Conservation (phyloP, 192 early-diverging fungal species). For the Entomortierella beljakovae region DNA sequence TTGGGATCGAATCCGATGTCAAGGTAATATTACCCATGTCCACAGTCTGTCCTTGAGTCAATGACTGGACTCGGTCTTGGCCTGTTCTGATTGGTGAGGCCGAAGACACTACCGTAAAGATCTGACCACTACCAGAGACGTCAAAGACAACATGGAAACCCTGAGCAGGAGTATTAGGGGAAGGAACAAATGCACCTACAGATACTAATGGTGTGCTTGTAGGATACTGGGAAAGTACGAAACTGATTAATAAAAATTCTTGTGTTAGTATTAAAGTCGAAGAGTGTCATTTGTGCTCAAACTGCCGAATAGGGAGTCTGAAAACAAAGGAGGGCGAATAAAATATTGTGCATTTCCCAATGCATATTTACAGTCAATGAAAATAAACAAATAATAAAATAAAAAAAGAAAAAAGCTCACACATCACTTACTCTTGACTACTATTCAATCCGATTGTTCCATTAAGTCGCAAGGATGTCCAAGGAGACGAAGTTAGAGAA, state of each 20-base stretch:
- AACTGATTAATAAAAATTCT: conserved; percentile 6
- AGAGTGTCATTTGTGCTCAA: no score
- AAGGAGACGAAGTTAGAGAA: conserved; percentile 8
- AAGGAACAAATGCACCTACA: conserved; percentile 30
- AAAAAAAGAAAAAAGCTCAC: conserved; percentile 11
- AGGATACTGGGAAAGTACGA: conserved; percentile 20
- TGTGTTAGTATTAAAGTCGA: background rate
- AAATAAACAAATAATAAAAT: conserved; percentile 1
- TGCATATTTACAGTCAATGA: no score
- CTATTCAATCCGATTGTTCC: conserved; percentile 6
- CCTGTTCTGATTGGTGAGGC: background rate
- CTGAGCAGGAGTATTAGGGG: conserved; percentile 31
- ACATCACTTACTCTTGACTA: conserved; percentile 29
- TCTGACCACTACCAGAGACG: conserved; percentile 1
- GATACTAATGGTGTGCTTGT: conserved; percentile 11
- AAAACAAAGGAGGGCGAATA: no score
- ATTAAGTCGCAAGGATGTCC: conserved; percentile 33
- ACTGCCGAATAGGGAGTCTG: no score
- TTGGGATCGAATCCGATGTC: conserved; percentile 24
- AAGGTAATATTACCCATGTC: conserved; percentile 39
- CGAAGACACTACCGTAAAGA: conserved; percentile 13
- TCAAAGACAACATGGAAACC: conserved; percentile 46
- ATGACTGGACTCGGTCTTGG: conserved; percentile 15
- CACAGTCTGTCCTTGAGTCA: conserved; percentile 17
- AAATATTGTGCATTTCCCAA: no score